Conservation (phyloP, 139 green algal genomes). For the Chlamydomonas incerta region DNA sequence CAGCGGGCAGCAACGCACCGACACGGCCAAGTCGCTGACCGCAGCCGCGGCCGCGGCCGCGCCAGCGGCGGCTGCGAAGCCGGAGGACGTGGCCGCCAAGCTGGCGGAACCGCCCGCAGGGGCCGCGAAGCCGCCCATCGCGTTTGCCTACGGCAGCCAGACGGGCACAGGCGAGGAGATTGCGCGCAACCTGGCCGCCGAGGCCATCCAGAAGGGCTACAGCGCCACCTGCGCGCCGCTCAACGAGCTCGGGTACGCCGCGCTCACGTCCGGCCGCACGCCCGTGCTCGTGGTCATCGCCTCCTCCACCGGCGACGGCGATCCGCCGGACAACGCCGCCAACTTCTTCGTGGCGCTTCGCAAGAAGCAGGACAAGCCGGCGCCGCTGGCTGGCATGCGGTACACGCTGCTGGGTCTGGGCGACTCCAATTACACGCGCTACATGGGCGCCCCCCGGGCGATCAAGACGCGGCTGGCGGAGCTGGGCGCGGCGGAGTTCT, state of each 20-base stretch:
- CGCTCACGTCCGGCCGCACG: constrained; percentile 56
- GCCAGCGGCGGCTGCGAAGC: neutral
- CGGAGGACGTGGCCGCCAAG: neutral
- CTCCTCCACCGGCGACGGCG: constrained; percentile 83
- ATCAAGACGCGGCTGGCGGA: constrained; percentile 79
- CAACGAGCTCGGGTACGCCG: constrained; percentile 83
- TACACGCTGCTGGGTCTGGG: constrained; percentile 93
- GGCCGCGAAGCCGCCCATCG: constrained; percentile 34
- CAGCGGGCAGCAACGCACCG: constrained; percentile 35
- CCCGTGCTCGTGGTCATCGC: constrained; percentile 68
- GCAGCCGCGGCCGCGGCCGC: neutral
- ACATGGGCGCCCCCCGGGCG: constrained; percentile 85
- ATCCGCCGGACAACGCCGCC: constrained; percentile 93
- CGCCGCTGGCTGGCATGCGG: constrained; percentile 70
- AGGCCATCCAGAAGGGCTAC: constrained; percentile 67
- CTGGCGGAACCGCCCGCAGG: neutral
- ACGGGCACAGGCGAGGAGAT: constrained; percentile 94
- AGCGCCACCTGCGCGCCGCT: constrained; percentile 64
- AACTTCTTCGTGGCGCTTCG: constrained; percentile 77
- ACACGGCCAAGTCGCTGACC: neutral
- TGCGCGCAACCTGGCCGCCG: constrained; percentile 85
- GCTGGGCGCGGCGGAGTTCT: constrained; percentile 86
- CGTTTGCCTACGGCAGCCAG: constrained; percentile 92
- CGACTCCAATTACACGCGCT: constrained; percentile 98
- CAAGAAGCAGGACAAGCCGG: constrained; percentile 29